Percentiles rank a stretch among this genome's conserved stretches.
phyloP scores from a whole-genome alignment of 345 rosid species.

The Moringa oleifera region DNA sequence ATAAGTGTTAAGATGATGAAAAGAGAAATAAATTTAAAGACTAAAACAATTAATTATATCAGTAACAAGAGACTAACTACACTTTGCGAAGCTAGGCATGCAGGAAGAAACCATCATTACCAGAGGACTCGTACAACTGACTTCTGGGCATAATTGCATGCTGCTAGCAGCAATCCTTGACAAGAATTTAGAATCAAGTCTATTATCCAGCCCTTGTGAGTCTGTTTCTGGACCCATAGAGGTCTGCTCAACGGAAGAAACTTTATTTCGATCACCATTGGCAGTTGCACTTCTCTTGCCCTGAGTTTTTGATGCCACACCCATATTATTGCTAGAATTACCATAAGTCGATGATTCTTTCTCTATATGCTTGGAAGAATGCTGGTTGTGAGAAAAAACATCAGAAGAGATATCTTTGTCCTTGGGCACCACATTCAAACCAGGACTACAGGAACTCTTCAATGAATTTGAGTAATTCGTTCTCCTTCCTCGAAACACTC shows the following conservation, averaged over 20 bases:
- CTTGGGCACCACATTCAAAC: slow-evolving; percentile 21
- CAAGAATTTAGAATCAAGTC: no score
- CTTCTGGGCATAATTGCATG: slow-evolving; percentile 25
- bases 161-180: slow-evolving; percentile 12
- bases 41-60: no score
- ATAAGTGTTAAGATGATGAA: no score
- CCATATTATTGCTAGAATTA: no score
- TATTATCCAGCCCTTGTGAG: slow-evolving; percentile 16
- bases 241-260: slow-evolving; percentile 20
- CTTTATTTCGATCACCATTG: slow-evolving; percentile 29
- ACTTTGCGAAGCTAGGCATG: no score
- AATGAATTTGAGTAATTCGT: slow-evolving; percentile 30
- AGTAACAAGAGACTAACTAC: no score
- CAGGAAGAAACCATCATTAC: slow-evolving; percentile 25
- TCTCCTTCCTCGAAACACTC: slow-evolving; percentile 74
- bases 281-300: slow-evolving; percentile 15
- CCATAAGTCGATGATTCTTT: slow-evolving; percentile 28
- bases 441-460: slow-evolving; percentile 25
- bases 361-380: slow-evolving; percentile 29
- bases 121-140: slow-evolving; percentile 20
- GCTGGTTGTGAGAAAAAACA: slow-evolving; percentile 22
- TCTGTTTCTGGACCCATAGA: slow-evolving; percentile 15
- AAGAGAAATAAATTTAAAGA: no score
- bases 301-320: slow-evolving; percentile 20
- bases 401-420: slow-evolving; percentile 27